Percentiles rank a stretch among this genome's conserved stretches.
phyloP scores from a whole-genome alignment of 2,329 filamentous ascomycete species.

The Trichoderma aggressivum region DNA sequence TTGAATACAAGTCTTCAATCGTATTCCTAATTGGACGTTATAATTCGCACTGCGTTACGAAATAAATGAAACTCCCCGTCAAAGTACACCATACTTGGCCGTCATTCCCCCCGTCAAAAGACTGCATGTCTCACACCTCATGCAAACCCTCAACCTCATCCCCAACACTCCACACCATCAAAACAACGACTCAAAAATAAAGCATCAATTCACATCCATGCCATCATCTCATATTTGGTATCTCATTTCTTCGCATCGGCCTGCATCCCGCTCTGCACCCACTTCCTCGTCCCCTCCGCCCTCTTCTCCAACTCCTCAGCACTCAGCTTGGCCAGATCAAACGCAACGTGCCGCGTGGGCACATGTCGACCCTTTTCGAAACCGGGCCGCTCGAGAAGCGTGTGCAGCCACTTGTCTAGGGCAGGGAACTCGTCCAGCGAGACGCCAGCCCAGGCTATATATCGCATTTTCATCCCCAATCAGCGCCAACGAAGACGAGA shows the following conservation, averaged over 20 bases:
- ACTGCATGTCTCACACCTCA: neutral
- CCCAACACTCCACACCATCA: neutral
- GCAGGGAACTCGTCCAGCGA: constrained; percentile 73
- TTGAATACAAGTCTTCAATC: neutral
- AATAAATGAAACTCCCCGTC: neutral
- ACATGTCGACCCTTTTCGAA: constrained; percentile 75
- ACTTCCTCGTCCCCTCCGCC: constrained; percentile 51
- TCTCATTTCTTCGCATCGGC: constrained; percentile 53
- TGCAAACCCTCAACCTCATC: neutral
- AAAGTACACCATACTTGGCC: neutral
- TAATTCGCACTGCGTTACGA: neutral
- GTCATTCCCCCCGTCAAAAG: neutral
- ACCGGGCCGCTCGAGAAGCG: constrained; percentile 64
- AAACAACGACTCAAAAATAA: neutral
- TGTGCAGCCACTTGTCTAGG: constrained; percentile 73
- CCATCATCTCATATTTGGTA: neutral
- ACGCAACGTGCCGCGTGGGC: constrained; percentile 61
- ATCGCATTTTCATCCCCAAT: neutral
- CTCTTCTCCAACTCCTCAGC: constrained; percentile 56
- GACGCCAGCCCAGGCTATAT: constrained; percentile 36
- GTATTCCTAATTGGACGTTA: neutral
- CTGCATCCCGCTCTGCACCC: constrained; percentile 70
- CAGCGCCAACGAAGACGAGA: neutral
- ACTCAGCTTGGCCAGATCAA: constrained; percentile 43
- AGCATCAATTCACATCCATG: neutral